Evolutionary conservation across 164 flowering plant genomes (phyloP), one percentile per base, ranked within the genome.

Genomic region (Platanus orientalis): DNA sequence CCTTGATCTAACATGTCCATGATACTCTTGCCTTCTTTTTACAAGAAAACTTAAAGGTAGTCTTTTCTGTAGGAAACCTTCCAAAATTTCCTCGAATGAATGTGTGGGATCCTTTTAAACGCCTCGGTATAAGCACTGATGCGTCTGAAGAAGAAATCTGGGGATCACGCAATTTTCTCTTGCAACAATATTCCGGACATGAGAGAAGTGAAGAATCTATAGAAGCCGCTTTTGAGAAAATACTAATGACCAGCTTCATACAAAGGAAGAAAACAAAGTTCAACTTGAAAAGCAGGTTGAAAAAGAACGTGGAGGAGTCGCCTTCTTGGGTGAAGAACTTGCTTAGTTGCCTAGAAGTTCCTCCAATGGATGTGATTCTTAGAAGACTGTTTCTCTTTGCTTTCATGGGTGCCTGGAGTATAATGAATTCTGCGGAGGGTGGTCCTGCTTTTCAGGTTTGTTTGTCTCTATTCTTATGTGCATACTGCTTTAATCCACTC

Each of bases 381-480:
- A 86, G 97, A 80, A 83, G 98, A 73, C 59, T 85, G 60, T 84
- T 86, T 65, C 90, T 94, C 50, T 90, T 94, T 78, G 84, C 83
- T 39, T 89, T 91, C 73, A 90, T 94, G 93, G 97, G 79, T 61
- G 83, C 81, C 65, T 91, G 99, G 99, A 91, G 99, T 70, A 75
- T 94, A 20, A 81, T 81, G 87, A 89, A 84, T 69, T 84, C 99
- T 72, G 88, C 97, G 60, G 95, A 94, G 66, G 84, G 88, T 69
- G 99, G 99, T 47, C 99, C 97, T 71, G 99, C 99, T 48, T 91
- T 91, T 66, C 99, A 94, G 97, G 98, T 93, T 67, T 72, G 81
- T 68, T 57, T 60, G 0, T 47, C 16, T 60, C 26, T 10, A 16
- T 57, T 40, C 53, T 32, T 45, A 3, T 20, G 23, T 57, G n/a